These are phyloP conservation scores for Nemania diffusa DNA, from an alignment of 2,329 filamentous ascomycete genomes.

Conservation along the genomic window DNA sequence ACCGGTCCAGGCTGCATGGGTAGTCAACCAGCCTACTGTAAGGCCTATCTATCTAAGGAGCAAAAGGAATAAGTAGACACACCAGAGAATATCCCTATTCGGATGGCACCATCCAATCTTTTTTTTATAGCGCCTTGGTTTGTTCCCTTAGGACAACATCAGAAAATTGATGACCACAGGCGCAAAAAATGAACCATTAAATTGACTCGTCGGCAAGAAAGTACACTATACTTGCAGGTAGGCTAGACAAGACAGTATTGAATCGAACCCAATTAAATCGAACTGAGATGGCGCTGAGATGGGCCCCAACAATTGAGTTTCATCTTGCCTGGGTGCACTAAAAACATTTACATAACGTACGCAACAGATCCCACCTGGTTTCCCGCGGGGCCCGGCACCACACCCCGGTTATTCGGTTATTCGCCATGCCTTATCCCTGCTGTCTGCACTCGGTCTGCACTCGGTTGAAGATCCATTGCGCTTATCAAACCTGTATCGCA, in stretches of 20 bases:
- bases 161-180: neutral
- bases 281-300: slow-evolving; percentile 31
- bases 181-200: neutral
- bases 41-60: slow-evolving; percentile 14
- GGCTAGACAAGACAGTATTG: slow-evolving; percentile 12
- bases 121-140: neutral
- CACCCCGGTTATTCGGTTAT: neutral
- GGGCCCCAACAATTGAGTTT: slow-evolving; percentile 49
- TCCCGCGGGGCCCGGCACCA: slow-evolving; percentile 29
- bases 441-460: neutral
- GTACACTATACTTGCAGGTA: slow-evolving; percentile 25
- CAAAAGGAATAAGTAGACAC: slow-evolving; percentile 16
- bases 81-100: slow-evolving; percentile 10
- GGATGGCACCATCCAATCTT: neutral
- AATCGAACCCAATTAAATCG: slow-evolving; percentile 9
- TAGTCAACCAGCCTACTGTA: neutral
- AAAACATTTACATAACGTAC: slow-evolving; percentile 12
- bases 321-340: slow-evolving; percentile 16
- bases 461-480: slow-evolving; percentile 7
- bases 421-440: slow-evolving; percentile 7
- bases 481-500: slow-evolving; percentile 12
- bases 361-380: slow-evolving; percentile 19
- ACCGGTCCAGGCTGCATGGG: slow-evolving; percentile 1
- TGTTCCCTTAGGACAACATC: neutral
- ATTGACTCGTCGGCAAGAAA: neutral